phyloP scores from a whole-genome alignment of 768 basidiomycete genomes.

The Leccinum fibrillosum region DNA sequence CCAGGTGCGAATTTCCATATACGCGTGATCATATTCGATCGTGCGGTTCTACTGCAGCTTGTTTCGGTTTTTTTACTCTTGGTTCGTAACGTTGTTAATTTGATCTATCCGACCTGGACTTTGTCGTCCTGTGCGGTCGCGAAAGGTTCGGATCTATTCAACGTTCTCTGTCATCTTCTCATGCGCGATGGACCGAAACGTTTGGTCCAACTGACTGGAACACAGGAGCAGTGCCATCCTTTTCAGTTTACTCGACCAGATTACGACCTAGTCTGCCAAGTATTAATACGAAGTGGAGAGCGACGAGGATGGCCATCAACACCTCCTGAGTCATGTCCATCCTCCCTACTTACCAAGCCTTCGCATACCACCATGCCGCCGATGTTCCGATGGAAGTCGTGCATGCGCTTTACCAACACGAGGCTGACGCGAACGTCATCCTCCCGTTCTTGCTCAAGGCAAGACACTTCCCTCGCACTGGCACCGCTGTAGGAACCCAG shows the following conservation, averaged over 20 bases:
- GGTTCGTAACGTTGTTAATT: slow-evolving; percentile 2
- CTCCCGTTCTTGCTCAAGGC: slow-evolving; percentile 38
- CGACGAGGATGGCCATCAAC: not conserved
- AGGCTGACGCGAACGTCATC: slow-evolving; percentile 39
- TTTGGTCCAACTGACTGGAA: not conserved
- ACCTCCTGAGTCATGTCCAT: slow-evolving; percentile 18
- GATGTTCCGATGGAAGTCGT: slow-evolving; percentile 28
- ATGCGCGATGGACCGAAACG: not conserved
- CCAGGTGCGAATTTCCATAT: not conserved
- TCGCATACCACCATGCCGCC: slow-evolving; percentile 2
- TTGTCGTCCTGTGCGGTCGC: not conserved
- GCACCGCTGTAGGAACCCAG: slow-evolving; percentile 1
- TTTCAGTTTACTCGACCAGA: not conserved
- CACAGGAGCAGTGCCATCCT: not conserved
- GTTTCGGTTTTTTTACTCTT: not conserved
- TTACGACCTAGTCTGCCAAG: not conserved
- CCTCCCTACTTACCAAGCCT: not conserved
- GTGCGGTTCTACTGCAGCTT: not conserved
- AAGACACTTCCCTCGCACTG: not conserved
- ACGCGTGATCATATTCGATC: not conserved
- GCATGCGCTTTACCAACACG: slow-evolving; percentile 26
- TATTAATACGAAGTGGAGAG: not conserved
- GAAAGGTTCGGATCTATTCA: not conserved
- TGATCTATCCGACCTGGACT: not conserved
- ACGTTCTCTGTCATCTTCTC: not conserved